A percentile compares a stretch with the other conserved stretches of the same genome.
Evolutionary conservation across 1,284 basidiomycete genomes (phyloP).

Genomic region (Fomitopsis betulina): DNA sequence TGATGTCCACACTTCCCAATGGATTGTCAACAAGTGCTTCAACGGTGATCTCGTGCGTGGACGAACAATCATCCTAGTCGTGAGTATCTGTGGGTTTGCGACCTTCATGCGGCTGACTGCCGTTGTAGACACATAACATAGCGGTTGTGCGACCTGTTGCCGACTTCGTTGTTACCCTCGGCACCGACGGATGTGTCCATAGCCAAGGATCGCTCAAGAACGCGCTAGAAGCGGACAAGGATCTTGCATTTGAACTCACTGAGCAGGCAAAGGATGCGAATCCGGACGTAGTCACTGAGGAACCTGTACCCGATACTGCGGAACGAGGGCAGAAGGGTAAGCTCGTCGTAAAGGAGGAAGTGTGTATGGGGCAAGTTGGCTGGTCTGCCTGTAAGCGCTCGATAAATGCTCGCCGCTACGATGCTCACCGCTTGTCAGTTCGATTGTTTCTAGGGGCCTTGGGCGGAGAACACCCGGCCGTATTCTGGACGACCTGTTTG

Average conservation of each 20-base stretch:
- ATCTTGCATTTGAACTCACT: conserved; percentile 35
- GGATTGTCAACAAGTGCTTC: conserved; percentile 76
- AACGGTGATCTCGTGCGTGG: conserved; percentile 4
- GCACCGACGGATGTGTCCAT: conserved; percentile 44
- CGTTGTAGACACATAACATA: conserved; percentile 63
- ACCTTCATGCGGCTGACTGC: background rate
- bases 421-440: conserved; percentile 26
- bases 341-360: conserved; percentile 56
- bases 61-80: conserved; percentile 65
- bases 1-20: conserved; percentile 66
- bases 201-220: conserved; percentile 44
- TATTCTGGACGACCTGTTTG: conserved; percentile 32
- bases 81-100: conserved; percentile 30
- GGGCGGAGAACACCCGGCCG: conserved; percentile 23
- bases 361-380: conserved; percentile 51
- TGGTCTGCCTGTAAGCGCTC: conserved; percentile 35
- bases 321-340: conserved; percentile 36
- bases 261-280: conserved; percentile 38
- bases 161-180: conserved; percentile 56
- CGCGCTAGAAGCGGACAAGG: conserved; percentile 36
- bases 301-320: conserved; percentile 18
- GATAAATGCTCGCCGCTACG: background rate
- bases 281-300: conserved; percentile 36
- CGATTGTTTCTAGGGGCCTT: conserved; percentile 27
- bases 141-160: conserved; percentile 61